Percentiles rank a stretch among this genome's conserved stretches.
phyloP scores from a whole-genome alignment of 73 alveolate species.

The Tetrahymena borealis region DNA sequence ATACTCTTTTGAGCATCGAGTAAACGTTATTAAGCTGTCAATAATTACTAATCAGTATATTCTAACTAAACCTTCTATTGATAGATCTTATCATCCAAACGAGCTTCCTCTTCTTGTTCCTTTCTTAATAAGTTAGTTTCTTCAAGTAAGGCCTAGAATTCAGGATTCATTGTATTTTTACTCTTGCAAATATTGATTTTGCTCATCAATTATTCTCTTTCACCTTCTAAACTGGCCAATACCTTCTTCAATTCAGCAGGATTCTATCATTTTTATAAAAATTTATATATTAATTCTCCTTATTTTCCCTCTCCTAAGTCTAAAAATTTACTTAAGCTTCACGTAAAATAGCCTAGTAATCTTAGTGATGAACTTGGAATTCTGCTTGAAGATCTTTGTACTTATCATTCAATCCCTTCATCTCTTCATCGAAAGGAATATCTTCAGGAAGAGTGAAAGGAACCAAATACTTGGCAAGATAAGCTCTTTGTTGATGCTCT shows the following conservation, averaged over 20 bases:
- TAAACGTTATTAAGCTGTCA: slow-evolving; percentile 74
- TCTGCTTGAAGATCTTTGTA: slow-evolving; percentile 85
- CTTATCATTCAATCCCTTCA: slow-evolving; percentile 61
- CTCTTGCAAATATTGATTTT: slow-evolving; percentile 73
- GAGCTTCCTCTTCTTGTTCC: slow-evolving; percentile 90
- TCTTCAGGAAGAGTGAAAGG: slow-evolving; percentile 82
- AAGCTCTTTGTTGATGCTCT: slow-evolving; percentile 79
- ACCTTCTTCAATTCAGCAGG: slow-evolving; percentile 87
- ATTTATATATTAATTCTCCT: too few relatives aligned
- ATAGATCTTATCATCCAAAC: slow-evolving; percentile 69
- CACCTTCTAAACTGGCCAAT: slow-evolving; percentile 83
- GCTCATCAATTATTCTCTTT: slow-evolving; percentile 79
- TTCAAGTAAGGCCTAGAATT: slow-evolving; percentile 84
- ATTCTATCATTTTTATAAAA: slow-evolving; percentile 63
- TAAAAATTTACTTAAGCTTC: background rate
- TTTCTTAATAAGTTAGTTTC: slow-evolving; percentile 86
- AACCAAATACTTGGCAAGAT: slow-evolving; percentile 78
- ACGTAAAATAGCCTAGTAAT: background rate
- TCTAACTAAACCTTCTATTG: slow-evolving; percentile 80
- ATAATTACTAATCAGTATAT: slow-evolving; percentile 68
- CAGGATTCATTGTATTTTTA: slow-evolving; percentile 67
- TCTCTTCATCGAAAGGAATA: slow-evolving; percentile 80
- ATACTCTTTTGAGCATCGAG: slow-evolving; percentile 72
- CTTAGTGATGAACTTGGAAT: slow-evolving; percentile 76
- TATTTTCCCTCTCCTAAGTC: too few relatives aligned